Conservation (phyloP, 495 filamentous ascomycete species). For the Cercophora newfieldiana region DNA sequence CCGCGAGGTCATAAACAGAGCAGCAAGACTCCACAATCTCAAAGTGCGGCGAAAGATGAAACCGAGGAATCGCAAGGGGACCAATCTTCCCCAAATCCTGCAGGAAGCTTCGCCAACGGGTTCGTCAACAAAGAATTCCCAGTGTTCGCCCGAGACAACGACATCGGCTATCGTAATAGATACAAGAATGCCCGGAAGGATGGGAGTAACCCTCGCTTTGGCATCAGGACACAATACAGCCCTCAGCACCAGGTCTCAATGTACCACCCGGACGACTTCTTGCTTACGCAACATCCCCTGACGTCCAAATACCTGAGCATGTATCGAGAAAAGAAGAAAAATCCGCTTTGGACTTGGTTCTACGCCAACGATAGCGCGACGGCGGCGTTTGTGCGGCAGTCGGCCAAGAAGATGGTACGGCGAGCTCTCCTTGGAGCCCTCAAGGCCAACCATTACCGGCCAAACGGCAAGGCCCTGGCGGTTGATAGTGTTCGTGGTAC, state of each 20-base stretch:
- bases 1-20: too few relatives aligned
- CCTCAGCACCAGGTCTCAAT: not conserved
- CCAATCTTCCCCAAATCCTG: too few relatives aligned
- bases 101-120: not conserved
- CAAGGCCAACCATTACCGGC: constrained; percentile 7
- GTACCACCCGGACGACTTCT: not conserved
- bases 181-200: not conserved
- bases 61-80: too few relatives aligned
- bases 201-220: not conserved
- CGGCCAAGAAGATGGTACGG: constrained; percentile 47
- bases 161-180: not conserved
- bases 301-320: constrained; percentile 31
- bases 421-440: constrained; percentile 3
- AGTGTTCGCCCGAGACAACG: not conserved
- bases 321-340: constrained; percentile 32
- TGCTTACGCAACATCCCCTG: constrained; percentile 31
- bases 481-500: constrained; percentile 1
- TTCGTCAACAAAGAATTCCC: not conserved
- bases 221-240: not conserved
- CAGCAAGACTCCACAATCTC: too few relatives aligned
- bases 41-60: too few relatives aligned
- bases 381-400: constrained; percentile 55
- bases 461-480: constrained; percentile 2
- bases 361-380: constrained; percentile 22
- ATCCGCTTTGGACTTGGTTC: constrained; percentile 54